Evolutionary conservation across 2,329 filamentous ascomycete species (phyloP), one percentile per base, ranked within the genome.

Genomic region (Hawksworthiomyces lignivorus): DNA sequence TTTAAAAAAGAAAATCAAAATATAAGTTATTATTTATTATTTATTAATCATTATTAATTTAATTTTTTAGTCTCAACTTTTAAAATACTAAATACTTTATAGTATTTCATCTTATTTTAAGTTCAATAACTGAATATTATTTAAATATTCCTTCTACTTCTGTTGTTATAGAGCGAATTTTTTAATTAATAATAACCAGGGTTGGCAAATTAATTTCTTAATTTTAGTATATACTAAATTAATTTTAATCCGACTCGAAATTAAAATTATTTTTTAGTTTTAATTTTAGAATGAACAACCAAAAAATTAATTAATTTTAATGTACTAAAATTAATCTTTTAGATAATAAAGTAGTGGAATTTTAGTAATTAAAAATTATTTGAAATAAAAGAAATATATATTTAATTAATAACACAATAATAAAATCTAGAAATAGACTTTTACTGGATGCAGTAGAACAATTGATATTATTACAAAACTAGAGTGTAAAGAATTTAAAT

Each of bases 351-450:
- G 18, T 28, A 29, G 3, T 21, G n/a, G n/a, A 22, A 19, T 12
- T 26, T 20, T 26, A 36, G 29, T 36, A 24, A 43, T 26, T 15
- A 22, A 36, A 43, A 43, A 36, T 43, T 26, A 26, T 26, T 26
- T 26, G 24, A 12, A 26, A 26, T 26, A 26, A 26, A 26, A 26
- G 7, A 37, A 28, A 29, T 19, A n/a, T 18, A 10, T 28, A 37
- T n/a, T n/a, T n/a, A n/a, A n/a, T n/a, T n/a, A n/a, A n/a, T n/a
- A n/a, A n/a, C n/a, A n/a, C n/a, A n/a, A 26, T 26, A n/a, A n/a
- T n/a, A n/a, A n/a, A n/a, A n/a, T n/a, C n/a, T n/a, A n/a, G n/a
- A n/a, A n/a, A 26, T 12, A 8, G 12, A 26, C 24, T 26, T 26
- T 26, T 26, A 26, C 8, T 26, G n/a, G n/a, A n/a, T n/a, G n/a